Evolutionary conservation across 225 moss, liverwort and hornwort species (phyloP), one percentile per base, ranked within the genome.

Genomic region (Marchantia polymorpha): DNA sequence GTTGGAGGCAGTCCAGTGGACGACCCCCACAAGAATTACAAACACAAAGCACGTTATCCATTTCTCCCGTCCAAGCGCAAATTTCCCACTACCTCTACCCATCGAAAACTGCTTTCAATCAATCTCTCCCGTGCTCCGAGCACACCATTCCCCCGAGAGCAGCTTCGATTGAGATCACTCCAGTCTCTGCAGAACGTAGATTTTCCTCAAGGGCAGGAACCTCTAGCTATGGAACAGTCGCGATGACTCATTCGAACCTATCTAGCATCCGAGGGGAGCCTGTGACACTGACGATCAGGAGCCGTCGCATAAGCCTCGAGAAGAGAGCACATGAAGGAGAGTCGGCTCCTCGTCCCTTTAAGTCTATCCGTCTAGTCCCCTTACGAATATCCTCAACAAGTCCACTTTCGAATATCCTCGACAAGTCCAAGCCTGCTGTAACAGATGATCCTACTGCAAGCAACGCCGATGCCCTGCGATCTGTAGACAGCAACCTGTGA

Each of bases 1-100:
- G 55, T 76, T 52, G 19, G 23, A 75, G 16, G 65, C 46, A 49
- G 83, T 76, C 65, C 75, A 31, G 48, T 83, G 81, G 16, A 83
- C 52, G 8, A 77, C 52, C 60, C 75, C 81, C 12, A 79, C 53
- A 12, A 86, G 7, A 75, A 86, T 49, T 6, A 75, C 69, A 5
- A 83, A 46, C 25, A 78, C 15, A 52, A 75, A 59, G 65, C 78
- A 83, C 10, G 76, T 48, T 49, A 83, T 47, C 78, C 81, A 76
- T 75, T 49, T 66, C 49, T 81, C 56, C 59, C 50, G 64, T 39
- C 74, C 64, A 46, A 70, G 1, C 27, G 59, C 53, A 22, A 73
- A 14, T 73, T 39, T 52, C 25, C 58, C 50, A 20, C 53, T 9
- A 31, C 74, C 81, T 49, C 48, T 58, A 49, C 83, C 83, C 83